Evolutionary conservation across 371 early-diverging fungal genomes (phyloP).

Genomic region (Saksenaea vasiformis): DNA sequence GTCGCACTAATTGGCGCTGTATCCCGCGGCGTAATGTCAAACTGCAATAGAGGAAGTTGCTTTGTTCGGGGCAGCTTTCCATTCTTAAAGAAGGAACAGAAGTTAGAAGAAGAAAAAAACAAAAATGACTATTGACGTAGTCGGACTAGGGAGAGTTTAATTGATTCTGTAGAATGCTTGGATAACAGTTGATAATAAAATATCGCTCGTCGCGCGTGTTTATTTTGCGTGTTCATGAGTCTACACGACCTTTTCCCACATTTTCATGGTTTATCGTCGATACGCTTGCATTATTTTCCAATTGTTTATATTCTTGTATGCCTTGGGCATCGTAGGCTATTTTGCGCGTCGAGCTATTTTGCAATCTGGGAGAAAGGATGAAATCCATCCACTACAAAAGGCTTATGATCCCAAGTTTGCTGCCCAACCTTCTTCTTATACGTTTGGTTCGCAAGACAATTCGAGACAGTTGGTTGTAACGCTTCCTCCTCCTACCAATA

Average conservation of each 20-base stretch:
- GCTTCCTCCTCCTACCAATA: constrained; percentile 29
- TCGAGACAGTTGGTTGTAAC: constrained; percentile 26
- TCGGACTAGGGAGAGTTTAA: constrained; percentile 2
- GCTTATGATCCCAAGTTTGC: constrained; percentile 4
- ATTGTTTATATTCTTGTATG: constrained; percentile 13
- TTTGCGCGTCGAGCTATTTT: background rate
- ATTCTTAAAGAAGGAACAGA: background rate
- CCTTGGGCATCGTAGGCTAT: constrained; percentile 19
- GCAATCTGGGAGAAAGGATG: background rate
- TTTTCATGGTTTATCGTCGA: constrained; percentile 16
- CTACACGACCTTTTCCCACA: background rate
- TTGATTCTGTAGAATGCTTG: constrained; percentile 3
- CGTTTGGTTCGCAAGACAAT: constrained; percentile 27
- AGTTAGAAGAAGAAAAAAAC: background rate
- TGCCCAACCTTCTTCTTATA: constrained; percentile 27
- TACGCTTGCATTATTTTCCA: constrained; percentile 27
- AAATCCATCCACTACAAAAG: background rate
- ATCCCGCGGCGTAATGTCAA: constrained; percentile 8
- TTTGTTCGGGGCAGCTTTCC: background rate
- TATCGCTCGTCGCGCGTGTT: background rate
- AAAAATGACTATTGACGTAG: background rate
- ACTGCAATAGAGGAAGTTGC: constrained; percentile 10
- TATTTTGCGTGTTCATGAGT: constrained; percentile 8
- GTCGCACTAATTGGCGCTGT: constrained; percentile 7
- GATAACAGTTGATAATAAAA: constrained; percentile 10